Conservation (phyloP, 129 eudicot genomes). For the Solidago caesia region DNA sequence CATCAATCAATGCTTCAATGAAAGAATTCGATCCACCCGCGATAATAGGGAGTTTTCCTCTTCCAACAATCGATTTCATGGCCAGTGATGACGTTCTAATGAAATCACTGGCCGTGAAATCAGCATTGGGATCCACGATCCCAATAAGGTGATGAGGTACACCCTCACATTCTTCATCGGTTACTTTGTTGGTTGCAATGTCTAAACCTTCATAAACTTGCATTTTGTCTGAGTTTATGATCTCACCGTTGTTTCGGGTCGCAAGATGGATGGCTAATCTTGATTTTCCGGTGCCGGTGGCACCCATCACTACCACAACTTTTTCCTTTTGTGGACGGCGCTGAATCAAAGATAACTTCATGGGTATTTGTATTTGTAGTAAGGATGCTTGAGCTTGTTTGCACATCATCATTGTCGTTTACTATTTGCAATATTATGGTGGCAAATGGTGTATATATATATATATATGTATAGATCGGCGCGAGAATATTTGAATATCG, state of each 20-base stretch:
- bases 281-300: slow-evolving; percentile 90
- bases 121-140: slow-evolving; percentile 43
- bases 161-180: slow-evolving; percentile 52
- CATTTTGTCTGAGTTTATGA: slow-evolving; percentile 86
- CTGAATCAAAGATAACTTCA: slow-evolving; percentile 28
- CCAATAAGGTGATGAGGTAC: slow-evolving; percentile 89
- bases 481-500: slow-evolving; percentile 23
- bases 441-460: neutral
- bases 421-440: neutral
- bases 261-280: slow-evolving; percentile 75
- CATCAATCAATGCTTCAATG: slow-evolving; percentile 61
- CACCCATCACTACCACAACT: slow-evolving; percentile 87
- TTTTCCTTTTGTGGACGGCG: slow-evolving; percentile 48
- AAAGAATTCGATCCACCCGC: slow-evolving; percentile 93
- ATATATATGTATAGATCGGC: slow-evolving; percentile 1
- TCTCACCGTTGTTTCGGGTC: slow-evolving; percentile 52
- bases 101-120: slow-evolving; percentile 53
- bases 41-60: slow-evolving; percentile 64
- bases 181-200: slow-evolving; percentile 70
- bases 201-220: slow-evolving; percentile 77
- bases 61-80: slow-evolving; percentile 42
- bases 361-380: slow-evolving; percentile 40
- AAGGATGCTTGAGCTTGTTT: slow-evolving; percentile 43
- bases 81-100: slow-evolving; percentile 53
- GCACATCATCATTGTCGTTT: slow-evolving; percentile 40